Conservation (phyloP, 139 green algal genomes). For the Coelastrella sp. region DNA sequence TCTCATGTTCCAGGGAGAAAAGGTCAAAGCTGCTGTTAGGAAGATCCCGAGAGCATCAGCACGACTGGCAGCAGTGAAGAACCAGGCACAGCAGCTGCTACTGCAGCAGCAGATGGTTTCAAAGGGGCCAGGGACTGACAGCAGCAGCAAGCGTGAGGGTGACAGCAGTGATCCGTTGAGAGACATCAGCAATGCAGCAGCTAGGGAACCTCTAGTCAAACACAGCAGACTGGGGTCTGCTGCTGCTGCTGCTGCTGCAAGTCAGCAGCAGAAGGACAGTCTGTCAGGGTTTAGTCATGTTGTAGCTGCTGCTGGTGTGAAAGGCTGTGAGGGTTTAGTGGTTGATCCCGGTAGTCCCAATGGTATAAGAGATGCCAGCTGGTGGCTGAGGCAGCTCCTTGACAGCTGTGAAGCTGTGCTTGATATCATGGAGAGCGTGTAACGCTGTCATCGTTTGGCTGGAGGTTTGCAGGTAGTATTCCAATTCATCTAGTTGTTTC, state of each 20-base stretch:
- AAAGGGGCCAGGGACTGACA: not conserved
- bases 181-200: not conserved
- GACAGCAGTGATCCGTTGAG: not conserved
- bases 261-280: not conserved
- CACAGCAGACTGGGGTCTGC: too few species aligned
- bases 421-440: constrained; percentile 36
- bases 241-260: too few species aligned
- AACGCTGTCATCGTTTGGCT: not conserved
- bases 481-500: too few species aligned
- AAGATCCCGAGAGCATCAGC: constrained; percentile 27
- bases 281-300: not conserved
- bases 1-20: constrained; percentile 67
- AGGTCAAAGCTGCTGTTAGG: constrained; percentile 52
- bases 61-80: constrained; percentile 1
- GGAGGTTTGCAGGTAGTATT: too few species aligned
- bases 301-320: too few species aligned
- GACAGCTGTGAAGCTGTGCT: constrained; percentile 32
- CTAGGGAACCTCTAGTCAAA: too few species aligned
- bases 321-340: not conserved
- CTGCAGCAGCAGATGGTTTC: too few species aligned
- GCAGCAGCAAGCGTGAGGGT: not conserved
- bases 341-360: not conserved
- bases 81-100: constrained; percentile 10
- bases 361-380: not conserved
- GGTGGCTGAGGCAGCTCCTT: constrained; percentile 37